phyloP scores from a whole-genome alignment of 169 alveolate genomes.

The Pseudocohnilembus persalinus region DNA sequence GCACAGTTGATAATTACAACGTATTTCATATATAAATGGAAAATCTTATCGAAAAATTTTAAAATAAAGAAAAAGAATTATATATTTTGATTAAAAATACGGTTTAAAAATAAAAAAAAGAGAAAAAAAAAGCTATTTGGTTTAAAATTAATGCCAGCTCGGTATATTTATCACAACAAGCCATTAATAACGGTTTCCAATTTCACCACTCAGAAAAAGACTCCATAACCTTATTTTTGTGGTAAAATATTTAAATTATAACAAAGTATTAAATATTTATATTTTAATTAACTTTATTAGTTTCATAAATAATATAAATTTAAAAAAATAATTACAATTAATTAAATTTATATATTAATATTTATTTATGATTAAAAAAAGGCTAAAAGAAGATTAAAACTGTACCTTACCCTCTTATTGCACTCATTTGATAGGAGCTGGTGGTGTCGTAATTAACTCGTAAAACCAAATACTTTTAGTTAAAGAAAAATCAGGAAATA shows the following conservation, averaged over 20 bases:
- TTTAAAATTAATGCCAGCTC: neutral
- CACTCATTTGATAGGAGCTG: conserved; percentile 26
- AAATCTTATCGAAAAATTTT: too few species aligned
- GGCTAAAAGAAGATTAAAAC: neutral
- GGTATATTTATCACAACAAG: neutral
- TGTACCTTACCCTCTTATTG: conserved; percentile 18
- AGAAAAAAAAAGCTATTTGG: conserved; percentile 15
- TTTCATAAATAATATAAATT: too few species aligned
- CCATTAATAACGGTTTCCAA: conserved; percentile 10
- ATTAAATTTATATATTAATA: too few species aligned
- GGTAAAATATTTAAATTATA: neutral
- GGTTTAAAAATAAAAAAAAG: neutral
- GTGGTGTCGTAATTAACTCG: conserved; percentile 7
- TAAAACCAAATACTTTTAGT: conserved; percentile 14
- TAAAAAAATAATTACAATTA: too few species aligned
- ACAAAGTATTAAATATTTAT: too few species aligned
- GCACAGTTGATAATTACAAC: too few species aligned
- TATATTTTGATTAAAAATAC: neutral
- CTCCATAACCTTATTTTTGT: neutral
- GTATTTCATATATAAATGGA: too few species aligned
- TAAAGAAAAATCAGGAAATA: conserved; percentile 23
- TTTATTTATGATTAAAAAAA: neutral
- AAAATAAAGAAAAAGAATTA: too few species aligned
- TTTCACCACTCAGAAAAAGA: neutral
- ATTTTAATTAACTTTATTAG: too few species aligned